Base-by-base conservation (phyloP, 331 rosid genomes). In the Prunus yedoensis region DNA sequence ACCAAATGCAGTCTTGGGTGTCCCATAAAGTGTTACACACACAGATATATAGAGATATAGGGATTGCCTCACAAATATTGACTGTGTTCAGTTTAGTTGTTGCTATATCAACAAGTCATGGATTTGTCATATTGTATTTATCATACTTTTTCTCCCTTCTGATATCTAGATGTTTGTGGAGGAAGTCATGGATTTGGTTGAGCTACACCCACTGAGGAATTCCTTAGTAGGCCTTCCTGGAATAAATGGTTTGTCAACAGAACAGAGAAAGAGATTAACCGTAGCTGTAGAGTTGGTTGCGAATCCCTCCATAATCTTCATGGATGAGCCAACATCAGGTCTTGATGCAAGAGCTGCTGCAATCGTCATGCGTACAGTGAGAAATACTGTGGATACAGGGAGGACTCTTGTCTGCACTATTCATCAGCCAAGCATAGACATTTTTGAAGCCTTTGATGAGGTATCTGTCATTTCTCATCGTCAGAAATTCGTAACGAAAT, bases 271-370 rank as follows among this genome's bases (percentile, higher is more conserved):
- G 85, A 85, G 97, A 73, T 88, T 91, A 58, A 91, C 94, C 32
- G 80, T 91, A 14, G 92, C 94, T 2, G 94, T 91, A 17, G 94
- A 91, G 79, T 54, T 91, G 80, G 94, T 91, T 45, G 90, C 94
- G 16, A 91, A 89, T 76, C 94, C 93, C 47, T 91, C 94, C 17
- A 85, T 90, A 73, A 85, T 90, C 78, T 90, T 88, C 81, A 88
- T 88, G 96, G 96, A 90, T 70, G 96, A 90, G 73, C 96, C 93
- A 1, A 90, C 96, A 49, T 83, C 96, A 28, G 91, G 96, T n/a
- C 88, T 90, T 63, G 93, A 88, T 80, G 96, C 96, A 78, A 78
- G 93, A 77, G 89, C 96, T 21, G 91, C 91, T 35, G 89, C 96
- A 20, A 82, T 90, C 56, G 96, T 88, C 5, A 88, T 90, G 96